These are phyloP conservation scores for Globisporangium ultimum DNA, from an alignment of 352 stramenopile species.

Conservation along the genomic window DNA sequence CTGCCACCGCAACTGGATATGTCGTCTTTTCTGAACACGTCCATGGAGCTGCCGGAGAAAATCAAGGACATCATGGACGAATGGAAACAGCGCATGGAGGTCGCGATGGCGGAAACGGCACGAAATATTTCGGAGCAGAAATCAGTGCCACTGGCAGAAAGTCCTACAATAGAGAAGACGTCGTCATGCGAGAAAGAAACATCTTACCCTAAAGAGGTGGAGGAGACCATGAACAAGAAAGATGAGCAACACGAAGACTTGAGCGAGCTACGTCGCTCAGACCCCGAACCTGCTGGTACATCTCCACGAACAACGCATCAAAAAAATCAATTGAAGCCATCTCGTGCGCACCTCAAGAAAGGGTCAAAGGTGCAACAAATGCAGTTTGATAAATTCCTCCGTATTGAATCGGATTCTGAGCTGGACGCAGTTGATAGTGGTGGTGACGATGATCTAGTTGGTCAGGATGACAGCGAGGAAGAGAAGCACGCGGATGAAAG, in stretches of 20 bases:
- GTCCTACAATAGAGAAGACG: background rate
- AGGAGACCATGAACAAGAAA: too few species aligned
- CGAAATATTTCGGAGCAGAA: conserved; percentile 15
- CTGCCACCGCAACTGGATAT: conserved; percentile 22
- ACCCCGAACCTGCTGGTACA: too few species aligned
- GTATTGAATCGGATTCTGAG: conserved; percentile 6
- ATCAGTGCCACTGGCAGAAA: conserved; percentile 6
- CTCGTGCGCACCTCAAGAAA: background rate
- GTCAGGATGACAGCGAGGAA: background rate
- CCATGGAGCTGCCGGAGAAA: conserved; percentile 44
- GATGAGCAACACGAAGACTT: too few species aligned
- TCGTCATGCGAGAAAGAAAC: background rate
- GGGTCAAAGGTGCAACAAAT: conserved; percentile 5
- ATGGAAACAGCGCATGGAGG: conserved; percentile 59
- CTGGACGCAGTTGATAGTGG: background rate
- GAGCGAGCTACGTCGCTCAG: too few species aligned
- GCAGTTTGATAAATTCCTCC: conserved; percentile 12
- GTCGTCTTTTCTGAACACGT: conserved; percentile 56
- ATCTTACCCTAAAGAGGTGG: background rate
- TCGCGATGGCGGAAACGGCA: conserved; percentile 23
- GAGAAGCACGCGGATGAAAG: background rate
- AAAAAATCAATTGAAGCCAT: background rate
- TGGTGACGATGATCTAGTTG: background rate
- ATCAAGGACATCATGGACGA: conserved; percentile 59
- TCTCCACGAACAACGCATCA: background rate